Evolutionary conservation across 208 protist genomes (phyloP).

Genomic region (Endotrypanum monterogeii): DNA sequence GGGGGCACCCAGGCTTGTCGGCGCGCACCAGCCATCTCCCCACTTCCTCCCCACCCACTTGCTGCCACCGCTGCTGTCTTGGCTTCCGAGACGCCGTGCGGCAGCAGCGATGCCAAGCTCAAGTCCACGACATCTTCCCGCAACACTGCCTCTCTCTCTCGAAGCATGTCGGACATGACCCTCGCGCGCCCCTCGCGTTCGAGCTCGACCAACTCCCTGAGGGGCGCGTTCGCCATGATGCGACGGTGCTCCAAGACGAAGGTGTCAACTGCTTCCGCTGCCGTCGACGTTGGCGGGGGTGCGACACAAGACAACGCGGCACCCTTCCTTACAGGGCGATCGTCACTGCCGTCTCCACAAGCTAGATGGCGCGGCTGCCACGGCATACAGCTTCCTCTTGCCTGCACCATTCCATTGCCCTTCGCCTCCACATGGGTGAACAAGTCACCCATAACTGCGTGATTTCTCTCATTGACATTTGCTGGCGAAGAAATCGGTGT

Average conservation of each 20-base stretch:
- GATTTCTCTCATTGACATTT: background rate
- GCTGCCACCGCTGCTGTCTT: background rate
- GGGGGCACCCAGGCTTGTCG: slow-evolving; percentile 1
- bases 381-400: background rate
- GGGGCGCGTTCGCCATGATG: background rate
- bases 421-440: slow-evolving; percentile 7
- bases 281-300: background rate
- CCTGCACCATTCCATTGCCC: background rate
- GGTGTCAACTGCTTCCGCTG: background rate
- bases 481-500: background rate
- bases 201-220: slow-evolving; percentile 9
- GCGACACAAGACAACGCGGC: background rate
- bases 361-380: background rate
- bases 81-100: background rate
- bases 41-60: background rate
- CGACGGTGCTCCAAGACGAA: slow-evolving; percentile 13
- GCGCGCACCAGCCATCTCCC: background rate
- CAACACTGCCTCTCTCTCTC: slow-evolving; percentile 8
- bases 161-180: slow-evolving; percentile 14
- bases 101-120: slow-evolving; percentile 8
- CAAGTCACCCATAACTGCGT: slow-evolving; percentile 4
- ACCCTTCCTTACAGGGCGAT: background rate
- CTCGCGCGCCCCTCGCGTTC: slow-evolving; percentile 12
- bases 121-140: slow-evolving; percentile 16
- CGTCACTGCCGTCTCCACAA: background rate